Evolutionary conservation across 768 basidiomycete genomes (phyloP).

Genomic region (Leccinum rimulosum): DNA sequence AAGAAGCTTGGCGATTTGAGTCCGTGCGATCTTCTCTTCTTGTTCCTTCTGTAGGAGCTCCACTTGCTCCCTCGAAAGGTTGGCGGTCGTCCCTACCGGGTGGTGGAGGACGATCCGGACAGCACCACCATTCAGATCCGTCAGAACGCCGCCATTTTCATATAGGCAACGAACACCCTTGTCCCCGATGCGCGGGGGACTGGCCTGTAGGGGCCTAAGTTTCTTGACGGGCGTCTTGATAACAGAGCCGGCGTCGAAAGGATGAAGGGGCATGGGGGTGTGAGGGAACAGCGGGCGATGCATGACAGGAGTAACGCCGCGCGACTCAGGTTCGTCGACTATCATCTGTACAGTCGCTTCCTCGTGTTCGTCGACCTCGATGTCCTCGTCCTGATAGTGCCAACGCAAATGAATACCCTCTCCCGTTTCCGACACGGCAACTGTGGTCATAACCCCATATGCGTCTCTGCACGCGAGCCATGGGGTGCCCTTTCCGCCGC

Average conservation of each 20-base stretch:
- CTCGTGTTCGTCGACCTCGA: constrained; percentile 8
- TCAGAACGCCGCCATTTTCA: constrained; percentile 10
- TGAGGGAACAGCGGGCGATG: constrained; percentile 10
- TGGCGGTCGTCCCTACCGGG: constrained; percentile 19
- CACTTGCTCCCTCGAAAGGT: constrained; percentile 28
- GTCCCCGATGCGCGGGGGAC: constrained; percentile 30
- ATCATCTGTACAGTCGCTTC: constrained; percentile 8
- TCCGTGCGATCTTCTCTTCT: constrained; percentile 6
- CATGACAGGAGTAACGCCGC: constrained; percentile 8
- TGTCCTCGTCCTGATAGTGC: constrained; percentile 13
- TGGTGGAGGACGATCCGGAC: constrained; percentile 22
- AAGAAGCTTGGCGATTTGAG: constrained; percentile 16
- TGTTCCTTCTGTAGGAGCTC: constrained; percentile 15
- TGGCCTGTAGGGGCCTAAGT: constrained; percentile 25
- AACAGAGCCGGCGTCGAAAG: constrained; percentile 32
- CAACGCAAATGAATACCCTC: constrained; percentile 21
- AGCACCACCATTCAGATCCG: constrained; percentile 10
- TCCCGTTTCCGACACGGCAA: constrained; percentile 22
- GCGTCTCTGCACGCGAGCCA: constrained; percentile 23
- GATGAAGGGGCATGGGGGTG: constrained; percentile 18
- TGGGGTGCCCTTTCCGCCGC: neutral
- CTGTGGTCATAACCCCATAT: constrained; percentile 6
- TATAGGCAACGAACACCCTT: constrained; percentile 25
- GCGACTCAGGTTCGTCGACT: constrained; percentile 15
- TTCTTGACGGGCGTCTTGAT: constrained; percentile 30